Conservation (phyloP, 495 filamentous ascomycete species). For the Aspergillus funiculosus region DNA sequence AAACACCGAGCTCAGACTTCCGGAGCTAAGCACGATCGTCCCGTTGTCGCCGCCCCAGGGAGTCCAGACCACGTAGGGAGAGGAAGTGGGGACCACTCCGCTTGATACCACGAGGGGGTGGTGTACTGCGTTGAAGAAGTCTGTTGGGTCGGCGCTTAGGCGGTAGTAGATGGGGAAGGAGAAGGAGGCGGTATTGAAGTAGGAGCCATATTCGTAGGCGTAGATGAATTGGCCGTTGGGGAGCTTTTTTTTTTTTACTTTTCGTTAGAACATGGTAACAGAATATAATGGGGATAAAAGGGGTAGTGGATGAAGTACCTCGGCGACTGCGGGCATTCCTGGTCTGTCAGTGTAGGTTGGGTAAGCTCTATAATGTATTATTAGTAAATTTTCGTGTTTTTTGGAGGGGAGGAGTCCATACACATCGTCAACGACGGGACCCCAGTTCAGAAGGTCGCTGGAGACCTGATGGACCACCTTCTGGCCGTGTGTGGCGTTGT, state of each 20-base stretch:
- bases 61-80: slow-evolving; percentile 52
- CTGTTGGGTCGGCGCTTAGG: slow-evolving; percentile 45
- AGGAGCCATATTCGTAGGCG: slow-evolving; percentile 58
- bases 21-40: slow-evolving; percentile 52
- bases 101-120: slow-evolving; percentile 41
- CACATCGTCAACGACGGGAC: slow-evolving; percentile 55
- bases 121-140: slow-evolving; percentile 42
- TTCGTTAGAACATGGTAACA: neutral
- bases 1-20: slow-evolving; percentile 48
- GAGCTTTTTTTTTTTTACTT: slow-evolving; percentile 29
- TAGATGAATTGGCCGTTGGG: slow-evolving; percentile 57
- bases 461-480: slow-evolving; percentile 59
- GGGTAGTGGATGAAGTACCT: slow-evolving; percentile 24
- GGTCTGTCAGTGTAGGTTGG: slow-evolving; percentile 56
- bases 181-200: slow-evolving; percentile 33
- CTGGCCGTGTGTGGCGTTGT: slow-evolving; percentile 56
- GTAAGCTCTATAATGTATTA: slow-evolving; percentile 32
- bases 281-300: neutral
- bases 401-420: slow-evolving; percentile 12
- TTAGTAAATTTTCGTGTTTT: neutral
- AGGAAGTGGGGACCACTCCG: slow-evolving; percentile 46
- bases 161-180: slow-evolving; percentile 56
- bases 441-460: slow-evolving; percentile 54
- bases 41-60: slow-evolving; percentile 50
- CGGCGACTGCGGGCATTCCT: slow-evolving; percentile 58